Base-by-base conservation (phyloP, 1,139 yeast species). In the Saccharomyces hybrid region DNA sequence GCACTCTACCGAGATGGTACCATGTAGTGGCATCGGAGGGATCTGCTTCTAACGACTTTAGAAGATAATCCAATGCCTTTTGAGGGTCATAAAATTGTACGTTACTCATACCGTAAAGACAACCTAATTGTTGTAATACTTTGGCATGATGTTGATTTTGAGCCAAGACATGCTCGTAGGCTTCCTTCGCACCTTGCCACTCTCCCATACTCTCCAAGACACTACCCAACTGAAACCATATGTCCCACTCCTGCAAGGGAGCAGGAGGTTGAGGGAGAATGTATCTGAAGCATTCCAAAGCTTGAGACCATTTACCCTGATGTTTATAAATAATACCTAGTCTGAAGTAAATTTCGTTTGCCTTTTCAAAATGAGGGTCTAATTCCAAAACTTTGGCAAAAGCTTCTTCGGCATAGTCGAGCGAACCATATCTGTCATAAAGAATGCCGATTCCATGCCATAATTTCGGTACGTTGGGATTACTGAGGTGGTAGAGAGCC, bases 381-480 rank as follows among this genome's bases (percentile, higher is more conserved):
- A 93, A 81, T 68, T 91, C 97, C 71, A 93, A 77, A 13, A 93
- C 99, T 64, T 96, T 83, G 42, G 95, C 95, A 73, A 93, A 93
- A 4, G 99, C 98, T 70, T 93, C 99, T 70, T 93, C 98, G 3
- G 99, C 99, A 65, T 91, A 93, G 71, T 91, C 98, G 62, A 91
- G 76, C 7, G 96, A 88, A 14, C 98, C 99, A 70, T 93, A 93
- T 52, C 99, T 79, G 70, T 93, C 99, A 70, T 93, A 93, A 57
- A 93, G 76, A 57, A 93, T 93, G 46, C 99, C 99, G 63, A 93
- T 93, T 0, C 99, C 99, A 71, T 93, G 97, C 98, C 99, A 93
- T 63, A 91, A 80, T 70, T 90, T 90, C 53, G 99, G 98, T 51
- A 91, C 97, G 64, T 90, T 89, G 51, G 97, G 96, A 67, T 93